Base-by-base conservation (phyloP, 768 basidiomycete genomes). In the Lentinula aciculospora region DNA sequence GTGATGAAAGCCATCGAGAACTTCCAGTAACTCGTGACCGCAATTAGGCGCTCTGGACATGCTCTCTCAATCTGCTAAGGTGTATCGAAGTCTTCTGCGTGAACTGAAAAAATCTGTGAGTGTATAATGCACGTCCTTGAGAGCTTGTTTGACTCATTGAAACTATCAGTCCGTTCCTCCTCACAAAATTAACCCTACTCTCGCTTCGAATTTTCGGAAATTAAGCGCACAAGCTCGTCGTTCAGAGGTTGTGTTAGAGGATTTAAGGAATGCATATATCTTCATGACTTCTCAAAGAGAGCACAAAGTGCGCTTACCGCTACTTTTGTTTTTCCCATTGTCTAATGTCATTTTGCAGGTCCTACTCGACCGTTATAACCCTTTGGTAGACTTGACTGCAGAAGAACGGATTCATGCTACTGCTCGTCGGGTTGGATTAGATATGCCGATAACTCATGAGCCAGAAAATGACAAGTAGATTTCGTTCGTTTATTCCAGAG, bases 311-410 rank as follows among this genome's bases (percentile, higher is more conserved):
- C 66, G 76, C 66, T 25, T 23, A 32, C 36, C 10, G 23, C 27
- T 46, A 21, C 5, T 25, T 32, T 21, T 36, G 4, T 44, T 5
- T 27, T 15, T 47, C 36, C 37, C 25, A 23, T 21, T 27, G 25
- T 4, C 45, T 31, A 27, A 57, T 25, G 34, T 40, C 5, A 45
- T 37, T 7, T 40, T 46, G 25, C 46, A 97, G 94, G 75, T 74
- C 21, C 74, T 97, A 48, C 70, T 97, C 60, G 89, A 92, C 55
- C 78, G 92, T 54, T 98, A 98, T 74, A 96, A 94, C 69, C 94
- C 94, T 0, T 73, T 89, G 17, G 71, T 86, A 40, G 89, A 94
- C 65, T 77, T 95, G 61, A 88, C 92, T 0, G 73, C 79, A 4
- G 84, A 92, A 62, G 92, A 96, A 67, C 76, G 89, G 62, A 80